Conservation (phyloP, 495 filamentous ascomycete species). For the Penicillium alfredii region DNA sequence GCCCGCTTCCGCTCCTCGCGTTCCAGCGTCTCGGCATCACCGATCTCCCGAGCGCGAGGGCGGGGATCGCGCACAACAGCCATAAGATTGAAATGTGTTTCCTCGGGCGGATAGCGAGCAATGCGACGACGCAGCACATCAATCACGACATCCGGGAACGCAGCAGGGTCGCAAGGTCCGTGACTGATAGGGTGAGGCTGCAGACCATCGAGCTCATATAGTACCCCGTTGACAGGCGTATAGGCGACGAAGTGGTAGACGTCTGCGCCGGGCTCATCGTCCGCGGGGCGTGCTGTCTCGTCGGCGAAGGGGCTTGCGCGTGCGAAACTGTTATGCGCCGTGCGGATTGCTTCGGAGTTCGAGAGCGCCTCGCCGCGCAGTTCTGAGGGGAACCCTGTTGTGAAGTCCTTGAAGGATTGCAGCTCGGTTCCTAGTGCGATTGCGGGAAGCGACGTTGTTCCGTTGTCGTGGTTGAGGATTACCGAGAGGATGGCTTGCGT, state of each 20-base stretch:
- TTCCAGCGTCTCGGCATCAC: conserved; percentile 70
- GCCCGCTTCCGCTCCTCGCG: conserved; percentile 78
- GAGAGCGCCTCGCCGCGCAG: conserved; percentile 60
- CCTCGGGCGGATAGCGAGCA: conserved; percentile 72
- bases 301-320: conserved; percentile 84
- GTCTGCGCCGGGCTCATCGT: conserved; percentile 55
- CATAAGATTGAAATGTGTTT: conserved; percentile 94
- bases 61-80: conserved; percentile 83
- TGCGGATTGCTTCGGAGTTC: conserved; percentile 76
- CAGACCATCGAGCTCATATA: conserved; percentile 95
- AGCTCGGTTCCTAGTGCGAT: conserved; percentile 54
- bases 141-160: conserved; percentile 79
- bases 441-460: conserved; percentile 9
- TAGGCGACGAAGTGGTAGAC: conserved; percentile 99
- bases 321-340: conserved; percentile 91
- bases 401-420: conserved; percentile 84
- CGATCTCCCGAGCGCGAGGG: conserved; percentile 67
- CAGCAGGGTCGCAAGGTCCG: conserved; percentile 58
- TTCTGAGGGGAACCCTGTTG: conserved; percentile 77
- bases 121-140: conserved; percentile 81
- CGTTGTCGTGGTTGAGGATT: conserved; percentile 72
- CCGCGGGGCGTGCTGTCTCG: conserved; percentile 62
- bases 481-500: conserved; percentile 93
- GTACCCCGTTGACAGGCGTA: conserved; percentile 64
- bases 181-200: conserved; percentile 89